Evolutionary conservation across 768 basidiomycete species (phyloP).

Genomic region (Xanthoconium purpureum): DNA sequence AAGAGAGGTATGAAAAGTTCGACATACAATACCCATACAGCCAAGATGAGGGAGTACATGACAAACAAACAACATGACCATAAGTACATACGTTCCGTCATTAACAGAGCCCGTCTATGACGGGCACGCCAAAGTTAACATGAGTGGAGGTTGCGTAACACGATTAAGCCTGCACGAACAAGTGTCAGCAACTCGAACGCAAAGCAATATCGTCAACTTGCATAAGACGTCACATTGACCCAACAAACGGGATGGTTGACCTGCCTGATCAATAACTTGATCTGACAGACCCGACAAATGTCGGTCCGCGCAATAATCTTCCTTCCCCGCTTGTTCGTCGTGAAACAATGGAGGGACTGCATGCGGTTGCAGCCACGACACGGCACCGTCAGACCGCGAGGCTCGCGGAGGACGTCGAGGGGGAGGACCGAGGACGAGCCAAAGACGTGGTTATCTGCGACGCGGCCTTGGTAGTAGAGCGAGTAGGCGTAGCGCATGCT

Average conservation of each 20-base stretch:
- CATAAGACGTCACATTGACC: constrained; percentile 18
- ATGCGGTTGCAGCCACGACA: constrained; percentile 27
- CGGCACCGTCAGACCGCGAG: constrained; percentile 20
- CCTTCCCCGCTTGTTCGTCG: constrained; percentile 7
- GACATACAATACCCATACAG: neutral
- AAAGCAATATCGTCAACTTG: neutral
- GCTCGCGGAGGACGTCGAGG: constrained; percentile 28
- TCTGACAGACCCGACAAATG: constrained; percentile 30
- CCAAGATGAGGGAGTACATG: neutral
- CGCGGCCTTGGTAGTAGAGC: constrained; percentile 28
- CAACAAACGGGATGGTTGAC: constrained; percentile 20
- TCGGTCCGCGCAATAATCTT: constrained; percentile 25
- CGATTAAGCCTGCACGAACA: constrained; percentile 6
- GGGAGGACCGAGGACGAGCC: constrained; percentile 21
- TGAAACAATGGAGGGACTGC: constrained; percentile 32
- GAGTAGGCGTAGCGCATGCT: constrained; percentile 32
- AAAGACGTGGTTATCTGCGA: constrained; percentile 24
- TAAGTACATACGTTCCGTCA: neutral
- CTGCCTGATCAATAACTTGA: constrained; percentile 29
- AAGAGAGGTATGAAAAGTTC: neutral
- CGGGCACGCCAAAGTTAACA: neutral
- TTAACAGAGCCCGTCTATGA: neutral
- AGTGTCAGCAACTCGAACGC: constrained; percentile 4
- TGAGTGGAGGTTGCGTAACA: neutral
- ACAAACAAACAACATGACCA: neutral